Base-by-base conservation (phyloP, 192 early-diverging fungal species). In the Coemansia sp. region DNA sequence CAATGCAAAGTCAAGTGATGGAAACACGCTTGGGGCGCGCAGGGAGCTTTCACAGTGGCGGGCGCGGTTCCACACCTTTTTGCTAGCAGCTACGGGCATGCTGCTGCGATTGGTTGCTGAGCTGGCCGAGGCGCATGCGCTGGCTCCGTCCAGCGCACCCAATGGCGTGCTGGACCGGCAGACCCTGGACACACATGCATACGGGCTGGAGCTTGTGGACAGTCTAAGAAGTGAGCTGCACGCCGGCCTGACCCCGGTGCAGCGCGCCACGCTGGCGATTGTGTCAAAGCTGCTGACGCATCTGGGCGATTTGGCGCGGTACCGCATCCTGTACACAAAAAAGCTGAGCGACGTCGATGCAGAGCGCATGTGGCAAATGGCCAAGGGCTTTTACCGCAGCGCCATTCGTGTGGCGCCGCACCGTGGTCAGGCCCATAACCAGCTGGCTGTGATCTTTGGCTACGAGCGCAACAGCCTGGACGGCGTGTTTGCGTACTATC, bases 391-490 rank as follows among this genome's bases (percentile, higher is more conserved):
- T 56, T 79, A 79, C 56, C 67, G 63, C 43, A 66, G 60, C 1
- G 76, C 76, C 5, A 73, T 72, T 25, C 54, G 60, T 9, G 56
- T 79, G 63, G 76, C 76, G 37, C 76, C 76, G 32, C 70, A 70
- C 38, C 76, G 76, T 27, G 76, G 76, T 0, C 76, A 79, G 67
- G 50, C 76, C 4, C 67, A 79, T 21, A 79, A 79, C 65, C 76
- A 79, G 61, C 66, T 79, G 66, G 76, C 70, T 1, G 76, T 79
- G 9, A 62, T 79, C 51, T 62, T 61, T 43, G 76, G 76, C 1
- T 70, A 73, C 52, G 76, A 79, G 59, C 66, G 59, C 29, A 70
- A 67, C 61, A 70, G 39, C 27, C 57, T 79, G 2, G 70, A 73
- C 39, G 64, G 66, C 1, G 41, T 69, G 2, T 79, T 79, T 32